Conservation (phyloP, 2,329 filamentous ascomycete genomes). For the Pezicula rhizophila region DNA sequence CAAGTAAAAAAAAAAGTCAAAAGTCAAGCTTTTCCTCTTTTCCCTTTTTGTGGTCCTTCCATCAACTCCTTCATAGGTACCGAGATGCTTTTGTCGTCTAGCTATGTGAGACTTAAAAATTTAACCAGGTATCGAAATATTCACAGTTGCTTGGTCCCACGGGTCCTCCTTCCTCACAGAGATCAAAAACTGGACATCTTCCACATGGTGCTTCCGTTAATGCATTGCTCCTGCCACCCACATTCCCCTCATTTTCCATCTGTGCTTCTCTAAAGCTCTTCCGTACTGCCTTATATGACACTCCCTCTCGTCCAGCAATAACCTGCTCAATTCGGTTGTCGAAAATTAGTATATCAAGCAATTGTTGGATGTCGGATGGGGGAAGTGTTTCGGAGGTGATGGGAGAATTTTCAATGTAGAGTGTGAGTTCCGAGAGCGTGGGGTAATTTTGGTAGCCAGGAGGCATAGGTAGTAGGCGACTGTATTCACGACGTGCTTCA, state of each 20-base stretch:
- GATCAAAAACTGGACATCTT: conserved; percentile 83
- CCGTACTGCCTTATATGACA: conserved; percentile 29
- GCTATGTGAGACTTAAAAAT: conserved; percentile 25
- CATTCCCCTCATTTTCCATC: conserved; percentile 32
- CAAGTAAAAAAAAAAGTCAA: conserved; percentile 11
- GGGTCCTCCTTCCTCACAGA: conserved; percentile 85
- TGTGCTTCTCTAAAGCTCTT: conserved; percentile 10
- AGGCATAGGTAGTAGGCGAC: conserved; percentile 42
- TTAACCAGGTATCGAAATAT: conserved; percentile 85
- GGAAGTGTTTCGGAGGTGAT: conserved; percentile 65
- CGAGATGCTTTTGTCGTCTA: conserved; percentile 1
- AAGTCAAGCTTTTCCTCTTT: neutral
- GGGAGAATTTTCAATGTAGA: conserved; percentile 61
- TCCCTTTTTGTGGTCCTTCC: conserved; percentile 1
- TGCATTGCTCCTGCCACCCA: conserved; percentile 33
- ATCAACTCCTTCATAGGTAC: neutral
- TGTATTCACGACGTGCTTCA: conserved; percentile 6
- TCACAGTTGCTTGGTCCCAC: conserved; percentile 86
- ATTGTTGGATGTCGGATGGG: conserved; percentile 73
- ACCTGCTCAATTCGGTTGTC: conserved; percentile 76
- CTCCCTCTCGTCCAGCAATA: conserved; percentile 21
- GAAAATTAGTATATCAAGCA: conserved; percentile 83
- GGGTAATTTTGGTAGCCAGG: conserved; percentile 73
- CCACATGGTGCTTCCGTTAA: conserved; percentile 85
- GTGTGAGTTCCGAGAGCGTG: conserved; percentile 71